A percentile compares a stretch with the other conserved stretches of the same genome.
Conservation (phyloP, 495 filamentous ascomycete genomes). For the Glarea lozoyensis region DNA sequence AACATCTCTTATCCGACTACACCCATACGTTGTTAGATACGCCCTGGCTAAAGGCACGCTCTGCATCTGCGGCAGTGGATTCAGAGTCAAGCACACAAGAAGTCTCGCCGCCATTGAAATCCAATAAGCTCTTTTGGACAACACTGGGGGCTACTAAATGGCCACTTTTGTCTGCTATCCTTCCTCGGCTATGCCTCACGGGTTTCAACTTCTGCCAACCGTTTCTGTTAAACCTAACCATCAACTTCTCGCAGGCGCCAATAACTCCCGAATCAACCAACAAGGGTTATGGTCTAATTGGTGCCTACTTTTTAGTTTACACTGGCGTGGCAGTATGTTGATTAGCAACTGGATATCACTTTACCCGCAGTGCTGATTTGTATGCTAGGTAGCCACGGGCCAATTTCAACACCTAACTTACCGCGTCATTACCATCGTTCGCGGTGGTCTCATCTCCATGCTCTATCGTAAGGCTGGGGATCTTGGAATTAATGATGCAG, state of each 20-base stretch:
- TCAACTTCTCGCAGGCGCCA: constrained; percentile 29
- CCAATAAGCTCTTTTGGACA: background rate
- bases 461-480: background rate
- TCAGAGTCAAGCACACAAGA: background rate
- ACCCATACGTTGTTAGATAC: background rate
- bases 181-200: constrained; percentile 35
- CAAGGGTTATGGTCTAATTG: constrained; percentile 52
- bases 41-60: background rate
- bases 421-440: background rate
- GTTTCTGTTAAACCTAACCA: constrained; percentile 31
- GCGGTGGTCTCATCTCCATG: background rate
- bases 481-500: background rate
- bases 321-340: constrained; percentile 34
- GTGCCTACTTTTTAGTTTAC: constrained; percentile 53
- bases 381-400: background rate
- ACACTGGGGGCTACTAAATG: constrained; percentile 24
- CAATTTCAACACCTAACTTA: constrained; percentile 1
- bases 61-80: background rate
- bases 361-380: background rate
- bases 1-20: constrained; percentile 1
- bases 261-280: background rate
- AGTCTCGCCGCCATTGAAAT: background rate
- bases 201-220: constrained; percentile 57
- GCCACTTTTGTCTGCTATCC: background rate
- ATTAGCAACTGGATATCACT: background rate